Percentiles rank a stretch among this genome's conserved stretches.
phyloP scores from a whole-genome alignment of 495 filamentous ascomycete species.

The Saxophila tyrrhenica region DNA sequence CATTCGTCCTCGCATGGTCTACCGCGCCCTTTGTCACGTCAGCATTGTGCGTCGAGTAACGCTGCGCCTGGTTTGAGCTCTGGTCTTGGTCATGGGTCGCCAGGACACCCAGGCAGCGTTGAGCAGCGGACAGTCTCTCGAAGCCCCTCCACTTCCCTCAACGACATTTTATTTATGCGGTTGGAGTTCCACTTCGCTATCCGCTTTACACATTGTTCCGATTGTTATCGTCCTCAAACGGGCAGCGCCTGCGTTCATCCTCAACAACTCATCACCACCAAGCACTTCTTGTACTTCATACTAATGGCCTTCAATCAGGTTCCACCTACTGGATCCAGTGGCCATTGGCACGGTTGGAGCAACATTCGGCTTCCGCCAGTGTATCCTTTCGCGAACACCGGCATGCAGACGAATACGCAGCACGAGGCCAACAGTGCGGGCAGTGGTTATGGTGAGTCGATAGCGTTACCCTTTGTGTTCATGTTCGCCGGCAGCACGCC shows the following conservation, averaged over 20 bases:
- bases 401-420: neutral
- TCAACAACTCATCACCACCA: neutral
- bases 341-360: neutral
- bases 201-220: neutral
- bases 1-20: neutral
- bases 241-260: neutral
- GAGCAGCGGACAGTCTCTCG: neutral
- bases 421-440: constrained; percentile 2
- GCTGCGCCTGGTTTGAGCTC: neutral
- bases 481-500: no score
- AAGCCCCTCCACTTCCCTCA: neutral
- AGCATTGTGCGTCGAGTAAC: neutral
- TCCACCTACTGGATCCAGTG: neutral
- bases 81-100: neutral
- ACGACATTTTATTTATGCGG: neutral
- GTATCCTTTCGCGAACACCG: neutral
- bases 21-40: neutral
- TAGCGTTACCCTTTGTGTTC: neutral
- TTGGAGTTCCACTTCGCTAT: neutral
- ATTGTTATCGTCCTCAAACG: neutral
- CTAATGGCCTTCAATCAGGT: neutral
- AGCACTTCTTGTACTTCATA: neutral
- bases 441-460: constrained; percentile 3
- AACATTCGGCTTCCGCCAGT: neutral
- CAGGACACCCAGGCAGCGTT: neutral